These are phyloP conservation scores for Tuber magnatum DNA, from an alignment of 495 filamentous ascomycete species.

Conservation along the genomic window DNA sequence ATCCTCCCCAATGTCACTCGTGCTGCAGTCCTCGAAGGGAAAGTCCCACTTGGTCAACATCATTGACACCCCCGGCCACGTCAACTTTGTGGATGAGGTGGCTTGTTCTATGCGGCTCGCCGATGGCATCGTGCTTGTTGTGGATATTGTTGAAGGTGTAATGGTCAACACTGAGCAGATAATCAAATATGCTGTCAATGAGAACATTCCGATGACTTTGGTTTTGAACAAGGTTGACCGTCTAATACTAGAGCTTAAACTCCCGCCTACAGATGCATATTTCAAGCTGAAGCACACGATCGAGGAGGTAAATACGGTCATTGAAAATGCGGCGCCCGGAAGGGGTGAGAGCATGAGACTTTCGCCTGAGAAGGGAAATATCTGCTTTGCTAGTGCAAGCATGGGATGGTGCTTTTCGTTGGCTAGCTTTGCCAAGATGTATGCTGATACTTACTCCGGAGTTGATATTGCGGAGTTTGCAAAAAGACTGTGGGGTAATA, in stretches of 20 bases:
- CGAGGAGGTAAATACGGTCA: slow-evolving; percentile 93
- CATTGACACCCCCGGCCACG: slow-evolving; percentile 92
- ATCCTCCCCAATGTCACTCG: slow-evolving; percentile 85
- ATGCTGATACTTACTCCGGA: slow-evolving; percentile 76
- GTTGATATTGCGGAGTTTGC: slow-evolving; percentile 75
- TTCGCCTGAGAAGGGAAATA: slow-evolving; percentile 95
- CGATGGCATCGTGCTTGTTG: slow-evolving; percentile 86
- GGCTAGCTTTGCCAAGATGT: slow-evolving; percentile 90
- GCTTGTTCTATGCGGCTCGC: slow-evolving; percentile 78
- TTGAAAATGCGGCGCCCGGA: slow-evolving; percentile 79
- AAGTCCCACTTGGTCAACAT: slow-evolving; percentile 97
- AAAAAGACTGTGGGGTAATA: slow-evolving; percentile 83
- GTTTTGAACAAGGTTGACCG: slow-evolving; percentile 97
- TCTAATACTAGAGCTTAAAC: slow-evolving; percentile 85
- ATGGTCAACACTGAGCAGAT: slow-evolving; percentile 94
- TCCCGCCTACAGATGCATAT: slow-evolving; percentile 92
- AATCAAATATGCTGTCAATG: slow-evolving; percentile 87
- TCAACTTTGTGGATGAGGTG: slow-evolving; percentile 96
- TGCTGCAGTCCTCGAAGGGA: slow-evolving; percentile 75
- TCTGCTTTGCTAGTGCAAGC: slow-evolving; percentile 81
- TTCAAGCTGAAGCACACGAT: slow-evolving; percentile 98
- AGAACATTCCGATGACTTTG: slow-evolving; percentile 79
- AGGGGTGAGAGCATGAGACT: slow-evolving; percentile 70
- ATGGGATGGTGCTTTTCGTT: slow-evolving; percentile 98
- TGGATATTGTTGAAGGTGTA: slow-evolving; percentile 97